phyloP scores from a whole-genome alignment of 306 rosid species.

The Vigna unguiculata region DNA sequence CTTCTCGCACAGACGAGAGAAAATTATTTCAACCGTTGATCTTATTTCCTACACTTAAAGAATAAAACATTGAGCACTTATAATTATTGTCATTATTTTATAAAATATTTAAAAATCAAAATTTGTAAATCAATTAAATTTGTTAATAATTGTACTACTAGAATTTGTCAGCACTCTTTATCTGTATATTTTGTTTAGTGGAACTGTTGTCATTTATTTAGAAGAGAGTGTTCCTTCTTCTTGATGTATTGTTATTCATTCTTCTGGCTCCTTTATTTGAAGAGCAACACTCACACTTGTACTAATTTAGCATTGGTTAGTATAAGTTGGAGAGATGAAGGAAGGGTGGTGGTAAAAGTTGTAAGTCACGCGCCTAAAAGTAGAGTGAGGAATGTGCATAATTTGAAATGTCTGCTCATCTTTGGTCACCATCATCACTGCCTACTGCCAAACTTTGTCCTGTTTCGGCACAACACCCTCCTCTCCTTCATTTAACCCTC shows the following conservation, averaged over 20 bases:
- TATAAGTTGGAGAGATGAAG: too few relatives aligned
- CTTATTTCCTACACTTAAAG: not conserved
- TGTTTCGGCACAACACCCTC: conserved; percentile 57
- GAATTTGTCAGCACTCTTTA: not conserved
- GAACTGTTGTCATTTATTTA: too few relatives aligned
- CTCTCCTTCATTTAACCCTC: conserved; percentile 44
- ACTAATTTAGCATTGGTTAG: too few relatives aligned
- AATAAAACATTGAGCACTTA: not conserved
- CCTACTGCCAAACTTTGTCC: conserved; percentile 85
- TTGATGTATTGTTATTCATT: not conserved
- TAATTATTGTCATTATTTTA: not conserved
- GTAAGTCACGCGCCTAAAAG: conserved; percentile 49
- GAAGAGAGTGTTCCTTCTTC: not conserved
- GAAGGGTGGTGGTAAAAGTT: not conserved
- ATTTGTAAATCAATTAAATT: not conserved
- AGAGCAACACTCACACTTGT: too few relatives aligned
- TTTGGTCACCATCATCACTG: conserved; percentile 83
- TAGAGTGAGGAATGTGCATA: conserved; percentile 40
- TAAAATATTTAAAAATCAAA: too few relatives aligned
- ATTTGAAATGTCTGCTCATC: conserved; percentile 49
- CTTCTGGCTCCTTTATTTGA: too few relatives aligned
- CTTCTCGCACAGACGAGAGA: not conserved
- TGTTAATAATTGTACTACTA: not conserved
- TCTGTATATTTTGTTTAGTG: not conserved
- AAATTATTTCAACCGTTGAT: not conserved